A percentile compares a stretch with the other conserved stretches of the same genome.
Evolutionary conservation across 202 grass and related monocot genomes (phyloP).

Genomic region (Panicum hallii): DNA sequence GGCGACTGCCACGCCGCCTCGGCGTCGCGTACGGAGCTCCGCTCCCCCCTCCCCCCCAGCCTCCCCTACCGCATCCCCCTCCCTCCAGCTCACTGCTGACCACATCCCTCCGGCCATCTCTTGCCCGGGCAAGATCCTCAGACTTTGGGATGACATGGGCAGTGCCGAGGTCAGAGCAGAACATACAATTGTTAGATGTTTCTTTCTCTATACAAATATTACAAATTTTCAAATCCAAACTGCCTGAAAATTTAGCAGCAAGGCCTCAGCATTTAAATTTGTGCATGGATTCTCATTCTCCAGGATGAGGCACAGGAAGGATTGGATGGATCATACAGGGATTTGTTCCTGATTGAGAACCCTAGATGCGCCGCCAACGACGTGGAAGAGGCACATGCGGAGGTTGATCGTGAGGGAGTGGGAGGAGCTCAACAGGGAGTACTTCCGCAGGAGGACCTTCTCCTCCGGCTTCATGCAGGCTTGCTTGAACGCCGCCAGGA

Average conservation of each 20-base stretch:
- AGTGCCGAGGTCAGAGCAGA: slow-evolving; percentile 54
- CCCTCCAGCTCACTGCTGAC: not conserved
- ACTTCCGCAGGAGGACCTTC: slow-evolving; percentile 37
- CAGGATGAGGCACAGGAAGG: slow-evolving; percentile 71
- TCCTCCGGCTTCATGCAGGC: slow-evolving; percentile 21
- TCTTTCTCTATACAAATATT: not conserved
- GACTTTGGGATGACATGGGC: slow-evolving; percentile 73
- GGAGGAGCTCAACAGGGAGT: slow-evolving; percentile 65
- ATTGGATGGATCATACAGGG: slow-evolving; percentile 61
- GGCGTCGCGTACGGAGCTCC: too few relatives aligned
- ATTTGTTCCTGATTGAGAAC: slow-evolving; percentile 64
- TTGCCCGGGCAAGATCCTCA: slow-evolving; percentile 52
- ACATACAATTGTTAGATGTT: not conserved
- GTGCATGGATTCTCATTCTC: not conserved
- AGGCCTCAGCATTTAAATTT: not conserved
- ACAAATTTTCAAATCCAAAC: not conserved
- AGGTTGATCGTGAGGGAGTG: slow-evolving; percentile 52
- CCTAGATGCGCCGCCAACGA: not conserved
- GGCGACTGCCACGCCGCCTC: too few relatives aligned
- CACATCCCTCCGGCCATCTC: slow-evolving; percentile 35
- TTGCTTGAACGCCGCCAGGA: slow-evolving; percentile 51
- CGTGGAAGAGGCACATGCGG: slow-evolving; percentile 43
- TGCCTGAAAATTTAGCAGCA: not conserved
- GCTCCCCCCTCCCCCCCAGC: too few relatives aligned
- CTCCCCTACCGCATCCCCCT: too few relatives aligned